Base-by-base conservation (phyloP, 768 basidiomycete genomes). In the Tulasnella sp. region DNA sequence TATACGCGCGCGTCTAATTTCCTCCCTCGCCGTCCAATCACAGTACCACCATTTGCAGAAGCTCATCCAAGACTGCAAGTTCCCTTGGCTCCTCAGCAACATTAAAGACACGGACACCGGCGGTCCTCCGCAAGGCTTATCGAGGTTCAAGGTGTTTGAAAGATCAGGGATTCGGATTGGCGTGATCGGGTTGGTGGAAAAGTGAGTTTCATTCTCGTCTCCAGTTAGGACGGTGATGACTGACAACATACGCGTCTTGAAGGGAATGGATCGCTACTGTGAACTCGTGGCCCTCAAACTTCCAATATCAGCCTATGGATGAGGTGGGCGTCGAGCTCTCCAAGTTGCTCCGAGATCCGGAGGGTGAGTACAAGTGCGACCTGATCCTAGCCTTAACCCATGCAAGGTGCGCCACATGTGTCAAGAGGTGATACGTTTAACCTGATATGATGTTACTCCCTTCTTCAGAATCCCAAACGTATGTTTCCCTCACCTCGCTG, bases 201-300 rank as follows among this genome's bases (percentile, higher is more conserved):
- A 90, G 94, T 94, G 74, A 40, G 82, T 62, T 17, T 26, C 34
- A 5, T 39, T 19, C 26, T 52, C 26, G 34, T 11, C n/a, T 3
- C 47, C 6, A 1, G 32, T 35, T 29, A 1, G 71, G 6, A 22
- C 62, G 5, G 6, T 5, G n/a, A 22, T 22, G 11, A 36, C 22
- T 16, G 14, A 22, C 14, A 65, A 34, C 36, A 64, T 37, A 3
- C 22, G 62, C 62, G 26, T 52, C 52, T 16, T 59, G 36, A 19
- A 95, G 93, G 78, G 91, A 91, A 76, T 96, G 94, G 94, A 94
- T 96, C 67, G 84, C 83, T 32, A 95, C 94, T 0, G 87, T 97
- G 9, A 82, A 92, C 0, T 88, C 92, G 8, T 97, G 94, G 93
- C 94, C 94, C 1, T 67, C 86, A 0, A 86, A 86, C 70, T 97